phyloP scores from a whole-genome alignment of 345 rosid genomes.

The Aethionema arabicum region DNA sequence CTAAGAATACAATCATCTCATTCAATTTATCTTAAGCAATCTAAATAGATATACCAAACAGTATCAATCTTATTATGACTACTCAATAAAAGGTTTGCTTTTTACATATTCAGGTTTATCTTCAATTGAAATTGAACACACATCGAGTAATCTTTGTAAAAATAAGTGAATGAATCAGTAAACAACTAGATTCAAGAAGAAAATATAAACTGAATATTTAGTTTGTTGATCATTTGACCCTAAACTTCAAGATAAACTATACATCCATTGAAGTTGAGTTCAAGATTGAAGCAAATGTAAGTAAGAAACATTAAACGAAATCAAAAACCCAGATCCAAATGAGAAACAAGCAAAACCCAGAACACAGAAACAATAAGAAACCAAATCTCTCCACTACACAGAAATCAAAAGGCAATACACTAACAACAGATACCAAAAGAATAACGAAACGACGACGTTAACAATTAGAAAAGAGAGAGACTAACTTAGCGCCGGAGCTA shows the following conservation, averaged over 20 bases:
- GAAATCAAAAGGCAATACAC: neutral
- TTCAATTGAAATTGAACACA: neutral
- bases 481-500: conserved; percentile 60
- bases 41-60: conserved; percentile 7
- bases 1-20: conserved; percentile 6
- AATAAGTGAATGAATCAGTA: conserved; percentile 16
- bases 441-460: conserved; percentile 9
- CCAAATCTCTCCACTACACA: conserved; percentile 21
- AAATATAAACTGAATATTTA: neutral
- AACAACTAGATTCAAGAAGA: conserved; percentile 8
- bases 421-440: conserved; percentile 20
- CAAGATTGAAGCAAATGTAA: conserved; percentile 21
- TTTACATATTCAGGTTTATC: no score
- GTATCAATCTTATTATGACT: neutral
- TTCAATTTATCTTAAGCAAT: conserved; percentile 11
- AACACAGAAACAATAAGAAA: conserved; percentile 14
- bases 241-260: conserved; percentile 9
- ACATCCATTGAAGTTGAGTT: neutral
- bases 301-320: conserved; percentile 7
- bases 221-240: no score
- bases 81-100: neutral
- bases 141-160: conserved; percentile 11
- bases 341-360: conserved; percentile 10
- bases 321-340: conserved; percentile 37
- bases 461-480: neutral